Percentiles rank a stretch among this genome's conserved stretches.
phyloP scores from a whole-genome alignment of 2,329 filamentous ascomycete species.

The Trichoderma sp. region DNA sequence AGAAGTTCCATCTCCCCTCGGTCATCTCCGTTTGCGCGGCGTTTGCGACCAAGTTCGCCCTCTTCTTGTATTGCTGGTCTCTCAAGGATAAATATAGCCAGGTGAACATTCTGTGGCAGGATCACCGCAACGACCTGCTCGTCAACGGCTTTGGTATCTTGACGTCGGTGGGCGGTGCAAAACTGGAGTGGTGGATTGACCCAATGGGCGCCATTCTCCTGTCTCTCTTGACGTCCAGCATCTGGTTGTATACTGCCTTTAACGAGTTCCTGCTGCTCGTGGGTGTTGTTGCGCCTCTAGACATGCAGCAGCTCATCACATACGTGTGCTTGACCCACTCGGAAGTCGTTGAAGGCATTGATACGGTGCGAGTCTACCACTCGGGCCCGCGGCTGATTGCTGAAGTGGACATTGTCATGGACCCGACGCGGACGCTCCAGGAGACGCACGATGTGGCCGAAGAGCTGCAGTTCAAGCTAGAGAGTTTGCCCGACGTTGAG shows the following conservation, averaged over 20 bases:
- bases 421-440: constrained; percentile 66
- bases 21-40: constrained; percentile 82
- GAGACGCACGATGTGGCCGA: constrained; percentile 92
- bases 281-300: constrained; percentile 79
- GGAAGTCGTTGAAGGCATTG: constrained; percentile 75
- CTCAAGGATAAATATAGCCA: constrained; percentile 89
- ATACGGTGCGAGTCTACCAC: constrained; percentile 94
- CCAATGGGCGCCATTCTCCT: constrained; percentile 85
- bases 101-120: constrained; percentile 89
- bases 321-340: constrained; percentile 91
- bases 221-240: constrained; percentile 69
- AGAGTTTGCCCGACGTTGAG: constrained; percentile 88
- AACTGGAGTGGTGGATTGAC: constrained; percentile 92
- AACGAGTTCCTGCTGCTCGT: constrained; percentile 88
- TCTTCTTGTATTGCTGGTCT: constrained; percentile 92
- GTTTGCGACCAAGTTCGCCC: constrained; percentile 75
- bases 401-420: constrained; percentile 96
- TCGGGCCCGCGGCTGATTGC: constrained; percentile 85
- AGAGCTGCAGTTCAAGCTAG: constrained; percentile 88
- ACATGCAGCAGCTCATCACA: constrained; percentile 89
- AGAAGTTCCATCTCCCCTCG: constrained; percentile 74
- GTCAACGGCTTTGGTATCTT: constrained; percentile 93
- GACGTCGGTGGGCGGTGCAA: constrained; percentile 85
- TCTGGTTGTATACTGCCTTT: constrained; percentile 86
- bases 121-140: constrained; percentile 95